Conservation (phyloP, 2,329 filamentous ascomycete species). For the Ophiocordyceps polyrhachis-furcata region DNA sequence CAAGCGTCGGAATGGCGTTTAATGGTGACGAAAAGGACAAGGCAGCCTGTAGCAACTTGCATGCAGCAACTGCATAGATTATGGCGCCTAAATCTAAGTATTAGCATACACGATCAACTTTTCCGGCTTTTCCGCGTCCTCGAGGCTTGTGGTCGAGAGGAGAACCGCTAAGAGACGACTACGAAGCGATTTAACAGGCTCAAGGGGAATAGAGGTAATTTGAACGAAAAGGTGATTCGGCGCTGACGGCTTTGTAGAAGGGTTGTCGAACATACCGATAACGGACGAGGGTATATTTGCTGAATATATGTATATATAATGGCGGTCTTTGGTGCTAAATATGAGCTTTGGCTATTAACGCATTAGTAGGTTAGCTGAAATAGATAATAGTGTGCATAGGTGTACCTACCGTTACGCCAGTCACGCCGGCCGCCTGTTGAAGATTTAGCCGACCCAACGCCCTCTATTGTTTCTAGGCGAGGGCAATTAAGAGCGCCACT, state of each 20-base stretch:
- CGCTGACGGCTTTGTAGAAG: neutral
- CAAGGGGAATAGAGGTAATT: neutral
- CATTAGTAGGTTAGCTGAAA: neutral
- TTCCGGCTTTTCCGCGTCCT: neutral
- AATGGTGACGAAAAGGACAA: no score
- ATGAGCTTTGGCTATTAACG: neutral
- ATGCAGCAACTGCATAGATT: no score
- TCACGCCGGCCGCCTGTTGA: neutral
- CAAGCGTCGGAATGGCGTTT: no score
- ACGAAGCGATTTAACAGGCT: neutral
- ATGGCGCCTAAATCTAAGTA: no score
- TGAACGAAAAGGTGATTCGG: neutral
- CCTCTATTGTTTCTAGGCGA: neutral
- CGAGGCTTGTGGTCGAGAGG: neutral
- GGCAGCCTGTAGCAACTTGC: no score
- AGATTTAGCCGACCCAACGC: neutral
- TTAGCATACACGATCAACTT: neutral
- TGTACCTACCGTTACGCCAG: neutral
- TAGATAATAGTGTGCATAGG: neutral
- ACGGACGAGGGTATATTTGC: neutral
- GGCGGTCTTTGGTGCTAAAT: neutral
- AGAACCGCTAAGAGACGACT: neutral
- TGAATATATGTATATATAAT: neutral
- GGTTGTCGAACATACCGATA: neutral
- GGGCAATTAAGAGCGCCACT: slow-evolving; percentile 1